A percentile compares a stretch with the other conserved stretches of the same genome.
phyloP scores from a whole-genome alignment of 768 basidiomycete genomes.

The Lactarius sanguifluus region DNA sequence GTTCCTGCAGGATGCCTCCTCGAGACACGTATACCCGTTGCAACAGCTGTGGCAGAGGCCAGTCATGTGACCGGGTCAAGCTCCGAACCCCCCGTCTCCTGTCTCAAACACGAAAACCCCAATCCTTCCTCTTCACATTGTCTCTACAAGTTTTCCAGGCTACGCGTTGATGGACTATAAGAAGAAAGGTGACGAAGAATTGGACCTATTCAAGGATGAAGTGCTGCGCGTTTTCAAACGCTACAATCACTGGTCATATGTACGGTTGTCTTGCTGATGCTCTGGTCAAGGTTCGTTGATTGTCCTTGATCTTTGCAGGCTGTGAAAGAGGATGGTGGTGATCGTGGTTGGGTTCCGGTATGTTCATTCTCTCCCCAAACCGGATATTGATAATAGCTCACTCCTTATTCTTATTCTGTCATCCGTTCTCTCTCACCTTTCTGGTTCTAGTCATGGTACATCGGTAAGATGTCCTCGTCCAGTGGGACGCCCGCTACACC shows the following conservation, averaged over 20 bases:
- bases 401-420: neutral
- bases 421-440: slow-evolving; percentile 4
- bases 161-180: slow-evolving; percentile 95
- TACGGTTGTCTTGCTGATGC: slow-evolving; percentile 38
- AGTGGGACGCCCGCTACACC: slow-evolving; percentile 45
- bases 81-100: slow-evolving; percentile 38
- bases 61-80: slow-evolving; percentile 54
- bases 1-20: slow-evolving; percentile 96
- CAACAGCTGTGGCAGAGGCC: slow-evolving; percentile 82
- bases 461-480: slow-evolving; percentile 71
- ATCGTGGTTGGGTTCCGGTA: slow-evolving; percentile 95
- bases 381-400: slow-evolving; percentile 17
- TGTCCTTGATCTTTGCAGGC: slow-evolving; percentile 50
- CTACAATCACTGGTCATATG: slow-evolving; percentile 98
- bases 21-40: slow-evolving; percentile 89
- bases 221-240: slow-evolving; percentile 91
- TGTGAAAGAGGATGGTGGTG: slow-evolving; percentile 90
- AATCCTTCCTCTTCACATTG: slow-evolving; percentile 85
- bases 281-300: slow-evolving; percentile 23
- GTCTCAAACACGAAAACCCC: slow-evolving; percentile 54
- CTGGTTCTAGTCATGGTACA: slow-evolving; percentile 78
- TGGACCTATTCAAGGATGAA: slow-evolving; percentile 88
- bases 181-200: slow-evolving; percentile 90
- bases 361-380: slow-evolving; percentile 34
- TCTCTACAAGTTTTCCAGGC: slow-evolving; percentile 97